Conservation (phyloP, 495 filamentous ascomycete species). For the Aspergillus campestris region DNA sequence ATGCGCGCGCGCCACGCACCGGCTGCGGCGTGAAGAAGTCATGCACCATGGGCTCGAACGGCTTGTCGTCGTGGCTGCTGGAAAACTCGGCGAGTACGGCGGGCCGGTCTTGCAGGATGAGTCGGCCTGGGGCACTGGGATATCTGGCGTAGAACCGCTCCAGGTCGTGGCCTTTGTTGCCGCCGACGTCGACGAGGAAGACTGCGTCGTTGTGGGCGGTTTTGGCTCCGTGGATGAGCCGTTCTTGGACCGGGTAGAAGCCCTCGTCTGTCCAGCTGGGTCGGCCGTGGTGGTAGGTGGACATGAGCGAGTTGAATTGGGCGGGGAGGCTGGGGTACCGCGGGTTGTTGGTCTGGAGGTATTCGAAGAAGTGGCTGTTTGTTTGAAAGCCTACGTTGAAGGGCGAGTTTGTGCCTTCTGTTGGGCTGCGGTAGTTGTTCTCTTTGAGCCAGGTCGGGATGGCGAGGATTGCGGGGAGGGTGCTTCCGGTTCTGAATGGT, state of each 20-base stretch:
- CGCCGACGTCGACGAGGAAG: slow-evolving; percentile 6
- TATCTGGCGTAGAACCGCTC: not conserved
- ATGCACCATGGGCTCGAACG: slow-evolving; percentile 26
- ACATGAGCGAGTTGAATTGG: slow-evolving; percentile 35
- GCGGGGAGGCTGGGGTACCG: not conserved
- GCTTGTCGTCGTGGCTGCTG: not conserved
- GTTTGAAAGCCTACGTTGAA: slow-evolving; percentile 2
- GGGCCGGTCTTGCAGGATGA: not conserved
- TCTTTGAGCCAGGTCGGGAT: slow-evolving; percentile 1
- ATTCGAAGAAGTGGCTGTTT: slow-evolving; percentile 1
- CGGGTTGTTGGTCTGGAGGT: not conserved
- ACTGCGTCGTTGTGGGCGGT: not conserved
- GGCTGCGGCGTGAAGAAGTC: slow-evolving; percentile 49
- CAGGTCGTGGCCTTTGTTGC: not conserved
- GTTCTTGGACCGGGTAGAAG: slow-evolving; percentile 32
- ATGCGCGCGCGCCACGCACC: slow-evolving; percentile 28
- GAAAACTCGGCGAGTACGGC: not conserved
- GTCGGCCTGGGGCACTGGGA: not conserved
- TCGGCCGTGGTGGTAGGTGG: slow-evolving; percentile 25
- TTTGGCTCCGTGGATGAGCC: slow-evolving; percentile 16
- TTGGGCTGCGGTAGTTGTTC: slow-evolving; percentile 2
- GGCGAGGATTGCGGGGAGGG: not conserved
- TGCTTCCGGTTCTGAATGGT: not conserved
- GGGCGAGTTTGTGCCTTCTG: not conserved
- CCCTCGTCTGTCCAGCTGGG: slow-evolving; percentile 32